phyloP scores from a whole-genome alignment of 2,329 filamentous ascomycete genomes.

The Corynespora cassiicola region DNA sequence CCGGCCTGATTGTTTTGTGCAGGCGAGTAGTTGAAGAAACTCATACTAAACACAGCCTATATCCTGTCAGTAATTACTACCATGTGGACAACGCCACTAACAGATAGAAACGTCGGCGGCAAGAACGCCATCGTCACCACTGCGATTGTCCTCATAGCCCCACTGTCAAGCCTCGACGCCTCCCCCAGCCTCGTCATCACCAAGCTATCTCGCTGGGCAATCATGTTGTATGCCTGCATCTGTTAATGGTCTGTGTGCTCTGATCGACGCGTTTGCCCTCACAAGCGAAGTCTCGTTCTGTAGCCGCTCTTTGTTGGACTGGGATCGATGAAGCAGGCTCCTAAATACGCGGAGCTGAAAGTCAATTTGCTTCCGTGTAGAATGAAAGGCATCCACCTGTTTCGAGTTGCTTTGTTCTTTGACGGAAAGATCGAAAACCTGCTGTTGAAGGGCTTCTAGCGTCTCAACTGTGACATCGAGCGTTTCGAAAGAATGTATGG shows the following conservation, averaged over 20 bases:
- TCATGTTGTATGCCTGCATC: conserved; percentile 23
- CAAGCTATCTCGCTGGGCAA: conserved; percentile 22
- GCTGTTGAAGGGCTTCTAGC: conserved; percentile 10
- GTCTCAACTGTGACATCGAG: conserved; percentile 16
- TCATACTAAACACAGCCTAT: conserved; percentile 15
- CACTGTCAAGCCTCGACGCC: conserved; percentile 31
- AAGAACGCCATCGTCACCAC: conserved; percentile 51
- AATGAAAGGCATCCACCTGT: background rate
- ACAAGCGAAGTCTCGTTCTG: conserved; percentile 25
- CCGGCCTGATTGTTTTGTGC: background rate
- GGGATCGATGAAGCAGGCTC: conserved; percentile 13
- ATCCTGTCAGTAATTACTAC: background rate
- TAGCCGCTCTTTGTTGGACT: conserved; percentile 23
- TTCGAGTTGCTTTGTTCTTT: background rate
- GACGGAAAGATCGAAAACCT: background rate
- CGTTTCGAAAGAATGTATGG: conserved; percentile 21
- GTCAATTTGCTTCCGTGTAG: conserved; percentile 6
- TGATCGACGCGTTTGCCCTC: conserved; percentile 1
- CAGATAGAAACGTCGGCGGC: conserved; percentile 50
- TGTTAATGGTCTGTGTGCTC: background rate
- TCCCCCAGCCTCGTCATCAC: conserved; percentile 19
- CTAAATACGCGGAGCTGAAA: conserved; percentile 17
- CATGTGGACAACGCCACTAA: conserved; percentile 3
- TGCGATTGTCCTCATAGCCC: conserved; percentile 48
- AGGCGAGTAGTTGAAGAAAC: conserved; percentile 14